These are phyloP conservation scores for Lojkania enalia DNA, from an alignment of 2,329 filamentous ascomycete genomes.

Conservation along the genomic window DNA sequence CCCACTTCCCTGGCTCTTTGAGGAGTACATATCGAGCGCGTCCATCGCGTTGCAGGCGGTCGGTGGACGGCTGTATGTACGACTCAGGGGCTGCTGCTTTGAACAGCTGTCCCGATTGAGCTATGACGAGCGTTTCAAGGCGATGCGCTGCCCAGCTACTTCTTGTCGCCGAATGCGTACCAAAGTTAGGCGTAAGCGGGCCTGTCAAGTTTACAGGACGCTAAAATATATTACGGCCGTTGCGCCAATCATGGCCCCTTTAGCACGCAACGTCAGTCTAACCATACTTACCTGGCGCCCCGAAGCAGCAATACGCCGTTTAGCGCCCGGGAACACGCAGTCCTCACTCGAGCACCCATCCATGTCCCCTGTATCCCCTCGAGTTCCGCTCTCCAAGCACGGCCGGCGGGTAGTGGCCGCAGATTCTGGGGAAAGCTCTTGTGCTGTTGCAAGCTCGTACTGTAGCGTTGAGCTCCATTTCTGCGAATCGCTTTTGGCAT, in stretches of 20 bases:
- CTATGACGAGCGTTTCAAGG: constrained; percentile 35
- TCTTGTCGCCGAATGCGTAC: too few species aligned
- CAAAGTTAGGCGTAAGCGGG: too few species aligned
- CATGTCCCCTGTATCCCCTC: constrained; percentile 19
- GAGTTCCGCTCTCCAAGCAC: constrained; percentile 23
- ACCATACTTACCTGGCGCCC: too few species aligned
- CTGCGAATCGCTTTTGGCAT: constrained; percentile 15
- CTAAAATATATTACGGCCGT: too few species aligned
- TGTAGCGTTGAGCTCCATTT: not conserved
- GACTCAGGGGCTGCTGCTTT: constrained; percentile 31
- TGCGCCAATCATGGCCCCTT: too few species aligned
- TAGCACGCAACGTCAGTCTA: too few species aligned
- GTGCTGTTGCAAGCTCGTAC: too few species aligned
- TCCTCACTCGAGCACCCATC: constrained; percentile 18
- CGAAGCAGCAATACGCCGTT: too few species aligned
- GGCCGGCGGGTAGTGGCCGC: constrained; percentile 30
- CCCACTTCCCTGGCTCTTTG: constrained; percentile 3
- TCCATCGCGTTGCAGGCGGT: constrained; percentile 9
- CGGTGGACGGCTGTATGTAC: constrained; percentile 17
- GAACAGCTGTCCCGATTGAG: constrained; percentile 25
- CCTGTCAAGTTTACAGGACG: too few species aligned
- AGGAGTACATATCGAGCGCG: not conserved
- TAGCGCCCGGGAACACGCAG: constrained; percentile 21
- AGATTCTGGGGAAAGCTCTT: constrained; percentile 36
- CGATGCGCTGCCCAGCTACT: too few species aligned